Conservation (phyloP, 2,329 filamentous ascomycete genomes). For the Helotiales sp. region DNA sequence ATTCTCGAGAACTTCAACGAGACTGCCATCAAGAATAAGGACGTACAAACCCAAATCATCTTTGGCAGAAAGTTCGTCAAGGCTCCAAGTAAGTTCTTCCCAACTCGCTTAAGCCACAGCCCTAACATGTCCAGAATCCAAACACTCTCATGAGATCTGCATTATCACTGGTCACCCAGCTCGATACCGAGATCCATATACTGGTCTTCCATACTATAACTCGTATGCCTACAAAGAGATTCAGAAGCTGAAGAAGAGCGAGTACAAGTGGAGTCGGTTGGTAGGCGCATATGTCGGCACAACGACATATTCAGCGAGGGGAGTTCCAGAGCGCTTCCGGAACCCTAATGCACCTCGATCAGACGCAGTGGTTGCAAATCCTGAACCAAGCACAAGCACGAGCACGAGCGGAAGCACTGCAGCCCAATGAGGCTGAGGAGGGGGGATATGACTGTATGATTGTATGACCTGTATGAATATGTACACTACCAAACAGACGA, state of each 20-base stretch:
- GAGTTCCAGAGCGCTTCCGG: slow-evolving; percentile 80
- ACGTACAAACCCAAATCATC: slow-evolving; percentile 60
- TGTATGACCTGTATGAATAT: slow-evolving; percentile 21
- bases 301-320: slow-evolving; percentile 66
- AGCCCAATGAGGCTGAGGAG: slow-evolving; percentile 8
- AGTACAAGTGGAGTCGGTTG: slow-evolving; percentile 82
- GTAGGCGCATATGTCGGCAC: slow-evolving; percentile 84
- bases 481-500: not conserved
- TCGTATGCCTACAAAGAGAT: slow-evolving; percentile 82
- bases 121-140: slow-evolving; percentile 33
- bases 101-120: not conserved
- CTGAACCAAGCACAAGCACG: not conserved
- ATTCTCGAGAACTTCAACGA: slow-evolving; percentile 63
- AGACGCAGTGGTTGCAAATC: not conserved
- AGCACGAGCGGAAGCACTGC: slow-evolving; percentile 7
- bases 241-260: slow-evolving; percentile 71
- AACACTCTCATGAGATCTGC: slow-evolving; percentile 58
- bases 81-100: slow-evolving; percentile 50
- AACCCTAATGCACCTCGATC: slow-evolving; percentile 2
- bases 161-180: slow-evolving; percentile 83
- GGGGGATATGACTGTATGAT: slow-evolving; percentile 10
- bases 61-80: slow-evolving; percentile 56
- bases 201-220: slow-evolving; percentile 81
- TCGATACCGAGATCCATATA: slow-evolving; percentile 82
- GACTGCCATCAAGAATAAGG: slow-evolving; percentile 53